Evolutionary conservation across 2,329 filamentous ascomycete species (phyloP).

Genomic region (Allantophomopsis lycopodina): DNA sequence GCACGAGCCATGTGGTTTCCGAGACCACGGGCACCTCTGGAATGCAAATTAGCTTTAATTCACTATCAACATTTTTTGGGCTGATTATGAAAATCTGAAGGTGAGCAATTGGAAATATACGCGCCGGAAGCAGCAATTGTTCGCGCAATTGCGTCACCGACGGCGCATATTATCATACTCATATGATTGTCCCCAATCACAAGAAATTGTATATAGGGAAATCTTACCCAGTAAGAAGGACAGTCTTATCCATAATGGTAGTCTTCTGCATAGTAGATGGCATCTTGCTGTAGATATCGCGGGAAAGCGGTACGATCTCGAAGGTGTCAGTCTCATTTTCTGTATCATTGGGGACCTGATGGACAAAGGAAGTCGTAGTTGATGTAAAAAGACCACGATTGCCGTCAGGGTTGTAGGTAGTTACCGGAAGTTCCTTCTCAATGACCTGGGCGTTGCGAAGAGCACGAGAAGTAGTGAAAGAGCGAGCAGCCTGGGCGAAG

Average conservation of each 20-base stretch:
- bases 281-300: constrained; percentile 38
- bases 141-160: not conserved
- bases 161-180: no score
- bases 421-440: constrained; percentile 13
- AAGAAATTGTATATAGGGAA: constrained; percentile 2
- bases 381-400: constrained; percentile 1
- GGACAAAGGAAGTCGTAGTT: no score
- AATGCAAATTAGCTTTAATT: not conserved
- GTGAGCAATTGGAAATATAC: no score
- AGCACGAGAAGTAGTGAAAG: constrained; percentile 10
- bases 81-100: no score
- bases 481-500: constrained; percentile 7
- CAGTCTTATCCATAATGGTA: constrained; percentile 55
- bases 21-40: constrained; percentile 59
- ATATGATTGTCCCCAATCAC: no score
- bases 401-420: constrained; percentile 9
- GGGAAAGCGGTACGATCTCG: constrained; percentile 29
- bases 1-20: constrained; percentile 71
- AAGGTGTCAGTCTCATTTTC: constrained; percentile 1
- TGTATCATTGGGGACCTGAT: no score
- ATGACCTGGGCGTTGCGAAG: constrained; percentile 12
- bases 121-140: not conserved
- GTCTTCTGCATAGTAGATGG: constrained; percentile 56
- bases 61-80: no score
- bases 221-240: constrained; percentile 56